Evolutionary conservation across 1,284 basidiomycete species (phyloP).

Genomic region (Cryptococcus neoformans): DNA sequence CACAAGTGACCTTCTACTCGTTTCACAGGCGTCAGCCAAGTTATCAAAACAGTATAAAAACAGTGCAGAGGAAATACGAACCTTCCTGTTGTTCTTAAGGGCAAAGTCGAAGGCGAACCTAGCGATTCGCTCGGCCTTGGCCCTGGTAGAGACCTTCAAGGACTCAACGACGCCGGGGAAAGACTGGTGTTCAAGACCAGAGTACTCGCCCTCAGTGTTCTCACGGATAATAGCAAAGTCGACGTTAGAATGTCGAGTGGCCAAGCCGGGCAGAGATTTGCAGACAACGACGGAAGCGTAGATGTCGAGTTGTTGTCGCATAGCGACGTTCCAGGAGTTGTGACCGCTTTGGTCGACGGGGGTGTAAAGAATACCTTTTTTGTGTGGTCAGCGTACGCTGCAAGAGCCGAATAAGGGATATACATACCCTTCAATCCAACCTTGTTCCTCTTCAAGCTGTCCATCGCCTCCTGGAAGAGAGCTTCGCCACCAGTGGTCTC

Average conservation of each 20-base stretch:
- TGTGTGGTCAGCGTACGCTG: neutral
- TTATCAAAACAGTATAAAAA: neutral
- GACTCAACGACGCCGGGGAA: slow-evolving; percentile 98
- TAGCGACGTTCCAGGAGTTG: slow-evolving; percentile 99
- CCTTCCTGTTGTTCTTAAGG: slow-evolving; percentile 97
- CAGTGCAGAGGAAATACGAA: slow-evolving; percentile 40
- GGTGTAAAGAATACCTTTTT: slow-evolving; percentile 92
- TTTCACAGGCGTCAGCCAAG: neutral
- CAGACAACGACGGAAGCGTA: slow-evolving; percentile 98
- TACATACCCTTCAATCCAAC: slow-evolving; percentile 93
- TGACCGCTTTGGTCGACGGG: slow-evolving; percentile 95
- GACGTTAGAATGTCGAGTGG: slow-evolving; percentile 93
- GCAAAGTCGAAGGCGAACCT: slow-evolving; percentile 99
- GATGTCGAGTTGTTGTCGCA: slow-evolving; percentile 99
- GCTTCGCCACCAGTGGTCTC: slow-evolving; percentile 91
- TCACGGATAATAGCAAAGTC: slow-evolving; percentile 99
- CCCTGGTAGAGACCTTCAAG: slow-evolving; percentile 94
- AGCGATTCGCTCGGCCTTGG: slow-evolving; percentile 94
- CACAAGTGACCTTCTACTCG: slow-evolving; percentile 92
- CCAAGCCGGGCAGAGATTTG: slow-evolving; percentile 96
- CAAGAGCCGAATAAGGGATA: neutral
- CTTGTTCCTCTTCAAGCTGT: slow-evolving; percentile 92
- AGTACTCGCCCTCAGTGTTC: slow-evolving; percentile 99
- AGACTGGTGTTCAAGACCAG: slow-evolving; percentile 96
- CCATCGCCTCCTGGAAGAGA: slow-evolving; percentile 97